Evolutionary conservation across 805 yeast species (phyloP).

Genomic region (Wickerhamiella azymoides): DNA sequence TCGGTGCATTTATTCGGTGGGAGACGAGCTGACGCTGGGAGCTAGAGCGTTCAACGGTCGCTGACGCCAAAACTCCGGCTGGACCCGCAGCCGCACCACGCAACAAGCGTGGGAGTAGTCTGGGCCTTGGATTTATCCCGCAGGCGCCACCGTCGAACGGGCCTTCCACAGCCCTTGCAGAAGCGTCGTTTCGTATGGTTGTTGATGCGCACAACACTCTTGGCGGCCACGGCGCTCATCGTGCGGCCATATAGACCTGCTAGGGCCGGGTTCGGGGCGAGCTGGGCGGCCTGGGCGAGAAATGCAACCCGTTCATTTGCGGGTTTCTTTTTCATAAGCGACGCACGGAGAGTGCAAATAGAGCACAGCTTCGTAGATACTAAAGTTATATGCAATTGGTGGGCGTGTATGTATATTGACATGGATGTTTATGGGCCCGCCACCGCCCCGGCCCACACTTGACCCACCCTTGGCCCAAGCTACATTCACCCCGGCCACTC

Average conservation of each 20-base stretch:
- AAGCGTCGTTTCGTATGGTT: slow-evolving; percentile 42
- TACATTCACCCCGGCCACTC: no score
- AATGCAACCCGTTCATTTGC: slow-evolving; percentile 21
- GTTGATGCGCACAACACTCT: slow-evolving; percentile 48
- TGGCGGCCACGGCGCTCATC: slow-evolving; percentile 49
- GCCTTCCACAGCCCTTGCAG: slow-evolving; percentile 52
- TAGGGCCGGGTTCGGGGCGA: slow-evolving; percentile 24
- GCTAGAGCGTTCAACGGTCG: no score
- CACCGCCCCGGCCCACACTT: no score
- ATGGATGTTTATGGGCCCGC: no score
- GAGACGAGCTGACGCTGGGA: no score
- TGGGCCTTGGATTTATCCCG: slow-evolving; percentile 30
- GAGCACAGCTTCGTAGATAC: no score
- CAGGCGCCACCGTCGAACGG: slow-evolving; percentile 20
- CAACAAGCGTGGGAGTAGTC: slow-evolving; percentile 13
- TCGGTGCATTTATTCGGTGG: no score
- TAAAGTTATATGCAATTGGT: no score
- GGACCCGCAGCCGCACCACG: slow-evolving; percentile 15
- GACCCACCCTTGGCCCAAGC: no score
- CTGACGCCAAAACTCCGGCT: background rate
- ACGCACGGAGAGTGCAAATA: no score
- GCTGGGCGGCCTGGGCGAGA: slow-evolving; percentile 24
- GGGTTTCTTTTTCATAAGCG: slow-evolving; percentile 13
- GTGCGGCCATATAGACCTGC: slow-evolving; percentile 42
- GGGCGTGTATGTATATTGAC: no score